phyloP scores from a whole-genome alignment of 345 rosid genomes.

The Lumnitzera racemosa region DNA sequence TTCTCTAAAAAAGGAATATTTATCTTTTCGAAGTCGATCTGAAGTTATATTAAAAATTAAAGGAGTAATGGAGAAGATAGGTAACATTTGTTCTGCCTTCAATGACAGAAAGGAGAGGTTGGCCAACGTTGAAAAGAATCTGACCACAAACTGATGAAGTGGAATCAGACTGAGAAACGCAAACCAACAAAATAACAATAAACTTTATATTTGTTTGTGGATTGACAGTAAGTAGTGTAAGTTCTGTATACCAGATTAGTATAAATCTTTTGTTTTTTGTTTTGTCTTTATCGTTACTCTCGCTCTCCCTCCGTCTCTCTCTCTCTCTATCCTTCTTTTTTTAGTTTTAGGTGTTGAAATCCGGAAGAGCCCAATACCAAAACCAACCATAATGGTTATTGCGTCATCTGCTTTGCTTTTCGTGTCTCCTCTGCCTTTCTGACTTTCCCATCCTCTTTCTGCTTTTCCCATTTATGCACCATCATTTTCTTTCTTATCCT shows the following conservation, averaged over 20 bases:
- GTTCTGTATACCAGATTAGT: background rate
- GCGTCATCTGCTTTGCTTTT: conserved; percentile 3
- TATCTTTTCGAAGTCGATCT: too few species aligned
- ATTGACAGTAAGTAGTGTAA: too few species aligned
- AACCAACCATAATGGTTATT: conserved; percentile 3
- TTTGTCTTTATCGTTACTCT: conserved; percentile 5
- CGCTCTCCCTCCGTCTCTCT: background rate
- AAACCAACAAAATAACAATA: background rate
- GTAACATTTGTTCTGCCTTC: too few species aligned
- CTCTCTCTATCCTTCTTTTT: too few species aligned
- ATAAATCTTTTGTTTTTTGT: conserved; percentile 1
- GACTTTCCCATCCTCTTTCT: conserved; percentile 6
- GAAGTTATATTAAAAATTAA: too few species aligned
- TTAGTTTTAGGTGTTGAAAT: background rate
- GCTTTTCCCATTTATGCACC: too few species aligned
- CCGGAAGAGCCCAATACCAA: conserved; percentile 4
- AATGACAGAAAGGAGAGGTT: conserved; percentile 1
- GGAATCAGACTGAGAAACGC: background rate
- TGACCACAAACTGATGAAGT: conserved; percentile 17
- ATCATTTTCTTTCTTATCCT: too few species aligned
- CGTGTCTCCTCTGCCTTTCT: conserved; percentile 4
- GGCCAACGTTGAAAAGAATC: conserved; percentile 12
- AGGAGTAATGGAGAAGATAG: too few species aligned
- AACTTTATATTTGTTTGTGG: background rate
- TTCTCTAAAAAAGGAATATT: too few species aligned